Evolutionary conservation across 352 stramenopile species (phyloP).

Genomic region (Phytophthora pinifolia): DNA sequence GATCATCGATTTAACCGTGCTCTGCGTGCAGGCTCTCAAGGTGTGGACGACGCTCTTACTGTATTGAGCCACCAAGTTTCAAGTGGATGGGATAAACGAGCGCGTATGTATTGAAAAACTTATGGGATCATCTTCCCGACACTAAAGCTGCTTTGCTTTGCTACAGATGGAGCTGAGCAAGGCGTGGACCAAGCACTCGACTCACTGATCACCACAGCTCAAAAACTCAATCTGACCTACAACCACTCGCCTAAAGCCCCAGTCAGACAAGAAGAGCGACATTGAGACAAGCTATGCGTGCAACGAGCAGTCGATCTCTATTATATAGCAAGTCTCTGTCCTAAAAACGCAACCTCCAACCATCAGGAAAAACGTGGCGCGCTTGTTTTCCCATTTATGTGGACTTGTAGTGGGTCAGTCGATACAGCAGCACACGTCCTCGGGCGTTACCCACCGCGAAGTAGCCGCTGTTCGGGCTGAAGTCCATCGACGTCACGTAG

Average conservation of each 20-base stretch:
- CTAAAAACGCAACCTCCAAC: constrained; percentile 22
- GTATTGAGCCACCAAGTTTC: constrained; percentile 59
- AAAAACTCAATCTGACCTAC: constrained; percentile 61
- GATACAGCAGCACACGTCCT: constrained; percentile 96
- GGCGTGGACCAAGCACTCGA: constrained; percentile 55
- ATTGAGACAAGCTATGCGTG: constrained; percentile 6
- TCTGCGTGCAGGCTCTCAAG: constrained; percentile 29
- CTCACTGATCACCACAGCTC: constrained; percentile 60
- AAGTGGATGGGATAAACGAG: constrained; percentile 34
- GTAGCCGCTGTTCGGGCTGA: constrained; percentile 93
- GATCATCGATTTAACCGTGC: background rate
- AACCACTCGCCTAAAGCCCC: constrained; percentile 18
- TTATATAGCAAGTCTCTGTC: constrained; percentile 41
- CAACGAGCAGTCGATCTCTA: constrained; percentile 38
- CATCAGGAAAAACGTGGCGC: constrained; percentile 11
- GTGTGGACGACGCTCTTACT: constrained; percentile 61
- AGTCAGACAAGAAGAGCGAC: constrained; percentile 11
- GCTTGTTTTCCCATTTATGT: constrained; percentile 50
- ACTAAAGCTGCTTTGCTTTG: background rate
- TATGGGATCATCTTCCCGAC: background rate
- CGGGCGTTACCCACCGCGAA: constrained; percentile 97
- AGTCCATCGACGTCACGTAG: constrained; percentile 96
- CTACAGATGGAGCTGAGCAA: constrained; percentile 31
- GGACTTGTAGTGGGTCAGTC: constrained; percentile 93
- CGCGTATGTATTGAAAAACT: constrained; percentile 11